These are phyloP conservation scores for Piromyces finnis DNA, from an alignment of 192 early-diverging fungal genomes.

Conservation along the genomic window DNA sequence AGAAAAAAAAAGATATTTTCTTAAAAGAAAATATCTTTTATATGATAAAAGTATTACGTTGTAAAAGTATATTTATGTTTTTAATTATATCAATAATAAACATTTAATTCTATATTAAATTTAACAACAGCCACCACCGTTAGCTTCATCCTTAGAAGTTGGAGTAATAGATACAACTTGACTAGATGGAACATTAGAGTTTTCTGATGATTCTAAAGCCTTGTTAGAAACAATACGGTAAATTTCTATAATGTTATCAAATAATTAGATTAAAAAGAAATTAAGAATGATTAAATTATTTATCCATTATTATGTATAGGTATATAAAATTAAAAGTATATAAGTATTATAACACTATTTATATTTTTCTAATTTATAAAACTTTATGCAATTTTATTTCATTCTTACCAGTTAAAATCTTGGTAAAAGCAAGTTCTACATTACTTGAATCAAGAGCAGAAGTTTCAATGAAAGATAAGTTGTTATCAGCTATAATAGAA, in stretches of 20 bases:
- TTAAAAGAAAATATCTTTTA: too few species aligned
- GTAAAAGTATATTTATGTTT: too few species aligned
- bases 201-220: conserved; percentile 64
- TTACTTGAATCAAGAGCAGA: conserved; percentile 93
- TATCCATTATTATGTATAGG: too few species aligned
- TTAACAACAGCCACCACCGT: neutral
- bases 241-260: too few species aligned
- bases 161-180: conserved; percentile 51
- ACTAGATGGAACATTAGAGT: conserved; percentile 46
- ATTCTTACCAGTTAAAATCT: conserved; percentile 68
- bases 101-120: neutral
- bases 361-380: too few species aligned
- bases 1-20: too few species aligned
- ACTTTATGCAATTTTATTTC: too few species aligned
- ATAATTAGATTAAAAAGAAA: too few species aligned
- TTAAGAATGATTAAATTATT: too few species aligned
- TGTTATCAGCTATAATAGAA: conserved; percentile 82
- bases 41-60: too few species aligned
- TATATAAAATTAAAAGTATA: too few species aligned
- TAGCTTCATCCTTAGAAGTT: conserved; percentile 27
- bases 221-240: conserved; percentile 96
- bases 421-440: conserved; percentile 88
- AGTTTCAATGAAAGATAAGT: conserved; percentile 92
- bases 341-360: too few species aligned
- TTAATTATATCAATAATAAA: neutral